A percentile compares a stretch with the other conserved stretches of the same genome.
Evolutionary conservation across 108 stramenopile genomes (phyloP).

Genomic region (Pseudonitzschia delicatissima): DNA sequence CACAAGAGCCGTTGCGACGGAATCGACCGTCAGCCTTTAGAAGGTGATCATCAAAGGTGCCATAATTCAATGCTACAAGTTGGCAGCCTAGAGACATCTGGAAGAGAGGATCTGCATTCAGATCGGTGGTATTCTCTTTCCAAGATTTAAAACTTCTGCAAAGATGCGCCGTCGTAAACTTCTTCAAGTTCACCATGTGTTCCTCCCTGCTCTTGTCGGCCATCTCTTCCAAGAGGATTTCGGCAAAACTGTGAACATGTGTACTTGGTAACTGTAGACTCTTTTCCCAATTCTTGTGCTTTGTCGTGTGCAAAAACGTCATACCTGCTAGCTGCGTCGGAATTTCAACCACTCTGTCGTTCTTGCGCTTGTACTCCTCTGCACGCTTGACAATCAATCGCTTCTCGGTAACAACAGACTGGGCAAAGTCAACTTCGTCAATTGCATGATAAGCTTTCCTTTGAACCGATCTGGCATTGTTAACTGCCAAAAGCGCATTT

Average conservation of each 20-base stretch:
- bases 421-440: constrained; percentile 26
- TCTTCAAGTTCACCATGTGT: constrained; percentile 33
- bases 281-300: constrained; percentile 59
- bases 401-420: constrained; percentile 50
- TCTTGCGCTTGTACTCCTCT: constrained; percentile 64
- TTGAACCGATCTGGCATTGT: constrained; percentile 40
- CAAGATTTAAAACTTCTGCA: constrained; percentile 81
- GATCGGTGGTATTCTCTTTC: constrained; percentile 34
- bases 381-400: constrained; percentile 49
- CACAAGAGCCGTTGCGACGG: constrained; percentile 85
- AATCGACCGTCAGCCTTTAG: constrained; percentile 91
- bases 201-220: constrained; percentile 34
- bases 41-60: constrained; percentile 71
- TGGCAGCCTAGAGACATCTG: constrained; percentile 91
- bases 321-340: constrained; percentile 51
- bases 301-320: constrained; percentile 59
- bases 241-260: constrained; percentile 66
- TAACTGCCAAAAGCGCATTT: constrained; percentile 57
- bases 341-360: constrained; percentile 43
- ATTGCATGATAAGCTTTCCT: constrained; percentile 40
- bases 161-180: constrained; percentile 71
- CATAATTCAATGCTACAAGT: constrained; percentile 88
- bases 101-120: constrained; percentile 85
- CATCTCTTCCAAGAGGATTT: constrained; percentile 39
- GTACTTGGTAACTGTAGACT: constrained; percentile 52